Evolutionary conservation across 345 rosid species (phyloP).

Genomic region (Pistacia integerrima): DNA sequence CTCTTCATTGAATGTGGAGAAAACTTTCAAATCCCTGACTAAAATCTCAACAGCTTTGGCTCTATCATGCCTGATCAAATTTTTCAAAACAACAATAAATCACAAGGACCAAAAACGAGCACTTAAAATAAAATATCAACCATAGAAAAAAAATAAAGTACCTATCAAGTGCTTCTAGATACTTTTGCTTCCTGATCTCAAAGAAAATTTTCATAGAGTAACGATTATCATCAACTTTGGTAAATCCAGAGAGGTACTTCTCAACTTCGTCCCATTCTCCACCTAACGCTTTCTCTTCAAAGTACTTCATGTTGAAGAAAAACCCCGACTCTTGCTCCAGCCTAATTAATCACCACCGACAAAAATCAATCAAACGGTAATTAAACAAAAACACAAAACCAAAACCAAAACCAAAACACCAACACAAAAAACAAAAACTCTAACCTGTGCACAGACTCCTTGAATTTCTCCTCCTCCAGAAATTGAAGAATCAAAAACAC

Average conservation of each 20-base stretch:
- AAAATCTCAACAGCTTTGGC: constrained; percentile 88
- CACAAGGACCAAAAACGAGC: not conserved
- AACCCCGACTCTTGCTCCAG: constrained; percentile 37
- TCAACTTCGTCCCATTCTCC: constrained; percentile 47
- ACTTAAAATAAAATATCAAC: too few species aligned
- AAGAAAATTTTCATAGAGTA: constrained; percentile 61
- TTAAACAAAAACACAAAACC: not conserved
- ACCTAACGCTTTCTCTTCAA: constrained; percentile 35
- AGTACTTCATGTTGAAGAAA: constrained; percentile 37
- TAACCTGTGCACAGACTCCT: constrained; percentile 73
- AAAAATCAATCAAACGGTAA: constrained; percentile 6
- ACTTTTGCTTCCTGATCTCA: constrained; percentile 64
- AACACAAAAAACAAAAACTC: not conserved
- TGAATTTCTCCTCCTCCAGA: constrained; percentile 74
- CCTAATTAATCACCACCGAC: constrained; percentile 16
- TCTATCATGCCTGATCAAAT: constrained; percentile 68
- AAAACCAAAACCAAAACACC: not conserved
- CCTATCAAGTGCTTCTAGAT: constrained; percentile 66
- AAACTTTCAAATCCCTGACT: constrained; percentile 80
- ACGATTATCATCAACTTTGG: constrained; percentile 40
- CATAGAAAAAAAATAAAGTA: constrained; percentile 14
- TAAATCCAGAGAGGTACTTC: constrained; percentile 38
- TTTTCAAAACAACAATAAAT: constrained; percentile 8
- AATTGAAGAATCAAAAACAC: constrained; percentile 77
- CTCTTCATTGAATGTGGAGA: constrained; percentile 83